Percentiles rank a stretch among this genome's conserved stretches.
These are phyloP conservation scores for Sapria himalayana DNA, from an alignment of 345 rosid genomes.

Conservation along the genomic window DNA sequence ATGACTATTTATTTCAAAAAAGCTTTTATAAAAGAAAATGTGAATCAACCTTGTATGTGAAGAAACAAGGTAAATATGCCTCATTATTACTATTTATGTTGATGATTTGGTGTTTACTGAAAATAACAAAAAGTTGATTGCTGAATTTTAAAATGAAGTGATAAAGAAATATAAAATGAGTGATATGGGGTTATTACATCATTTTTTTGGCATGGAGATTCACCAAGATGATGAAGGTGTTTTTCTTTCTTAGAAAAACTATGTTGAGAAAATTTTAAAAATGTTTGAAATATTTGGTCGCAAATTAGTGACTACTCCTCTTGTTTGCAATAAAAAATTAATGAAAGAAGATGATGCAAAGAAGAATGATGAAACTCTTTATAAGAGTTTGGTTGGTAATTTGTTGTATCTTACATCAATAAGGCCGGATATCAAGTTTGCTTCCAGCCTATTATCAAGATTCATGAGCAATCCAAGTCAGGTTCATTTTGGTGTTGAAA, in stretches of 20 bases:
- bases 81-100: background rate
- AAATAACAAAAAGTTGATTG: background rate
- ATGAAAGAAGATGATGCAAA: background rate
- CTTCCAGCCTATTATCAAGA: constrained; percentile 1
- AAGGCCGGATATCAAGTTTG: background rate
- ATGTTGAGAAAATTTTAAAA: background rate
- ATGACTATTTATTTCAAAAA: too few species aligned
- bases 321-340: background rate
- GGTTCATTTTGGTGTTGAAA: background rate
- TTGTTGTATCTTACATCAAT: background rate
- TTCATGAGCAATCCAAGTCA: constrained; percentile 1
- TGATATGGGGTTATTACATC: background rate
- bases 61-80: background rate
- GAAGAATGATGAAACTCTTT: background rate
- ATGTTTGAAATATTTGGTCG: background rate
- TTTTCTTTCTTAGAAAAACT: background rate
- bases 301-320: background rate
- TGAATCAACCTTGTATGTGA: background rate
- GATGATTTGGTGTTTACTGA: background rate
- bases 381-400: background rate
- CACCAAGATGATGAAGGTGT: background rate
- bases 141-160: background rate
- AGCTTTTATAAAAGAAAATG: background rate
- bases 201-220: background rate
- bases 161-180: background rate